Evolutionary conservation across 2,329 filamentous ascomycete species (phyloP), one percentile per base, ranked within the genome.

Genomic region (Pyricularia pennisetigena): DNA sequence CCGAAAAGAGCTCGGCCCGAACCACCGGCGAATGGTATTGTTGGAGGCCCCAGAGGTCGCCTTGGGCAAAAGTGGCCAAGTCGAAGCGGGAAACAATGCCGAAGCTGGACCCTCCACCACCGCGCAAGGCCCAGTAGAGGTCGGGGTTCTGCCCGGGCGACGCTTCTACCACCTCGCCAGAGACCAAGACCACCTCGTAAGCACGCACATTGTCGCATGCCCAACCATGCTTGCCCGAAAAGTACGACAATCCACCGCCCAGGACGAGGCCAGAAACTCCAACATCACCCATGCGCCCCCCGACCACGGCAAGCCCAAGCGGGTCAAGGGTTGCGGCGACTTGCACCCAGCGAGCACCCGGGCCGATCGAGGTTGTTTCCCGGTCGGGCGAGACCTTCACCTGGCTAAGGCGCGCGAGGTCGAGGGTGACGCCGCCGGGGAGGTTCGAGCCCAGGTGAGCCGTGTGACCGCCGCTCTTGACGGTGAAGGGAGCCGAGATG

Each of bases 41-140:
- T 77, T 12, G 23, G 80, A 80, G 83, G 74, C 26, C 16, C 77
- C 78, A 82, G 66, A 82, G 71, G n/a, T 79, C 69, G 23, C 76
- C 78, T 28, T 80, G 77, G 4, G 73, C 73, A 70, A 80, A 78
- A 0, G 80, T 79, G 69, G 79, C 74, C 8, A 85, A 73, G 10
- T 79, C 73, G 71, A 82, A 83, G 5, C 76, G 76, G 12, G 82
- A 82, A 6, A 84, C 80, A 70, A 85, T 79, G 63, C 84, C 85
- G 70, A 83, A 86, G 72, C 85, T 86, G 74, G 81, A 85, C 73
- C 81, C 85, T n/a, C 82, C 81, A 20, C 86, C 85, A 10, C 85
- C 86, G 68, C 82, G 82, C 4, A 88, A 78, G 0, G 82, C 84
- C 70, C 77, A 78, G 74, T 78, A 87, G 7, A 88, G 77, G 68